Percentiles rank a stretch among this genome's conserved stretches.
Conservation (phyloP, 169 alveolate genomes). For the Cryptosporidium ryanae region DNA sequence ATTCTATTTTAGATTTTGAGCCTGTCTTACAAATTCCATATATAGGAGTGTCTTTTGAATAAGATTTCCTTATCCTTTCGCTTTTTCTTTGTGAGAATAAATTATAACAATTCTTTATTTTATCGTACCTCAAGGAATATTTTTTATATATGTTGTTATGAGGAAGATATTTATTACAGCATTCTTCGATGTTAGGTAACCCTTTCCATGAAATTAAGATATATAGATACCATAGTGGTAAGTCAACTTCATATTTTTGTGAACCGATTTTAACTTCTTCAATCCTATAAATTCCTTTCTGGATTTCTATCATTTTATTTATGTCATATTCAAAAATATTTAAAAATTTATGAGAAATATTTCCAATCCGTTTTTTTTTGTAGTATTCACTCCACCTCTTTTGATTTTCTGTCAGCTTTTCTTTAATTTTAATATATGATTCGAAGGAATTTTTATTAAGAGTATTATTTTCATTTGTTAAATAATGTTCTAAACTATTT, state of each 20-base stretch:
- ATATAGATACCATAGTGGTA: slow-evolving; percentile 51
- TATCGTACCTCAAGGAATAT: not conserved
- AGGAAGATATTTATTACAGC: slow-evolving; percentile 15
- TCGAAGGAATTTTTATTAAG: slow-evolving; percentile 34
- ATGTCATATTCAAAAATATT: slow-evolving; percentile 26
- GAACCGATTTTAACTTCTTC: not conserved
- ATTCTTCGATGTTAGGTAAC: slow-evolving; percentile 20
- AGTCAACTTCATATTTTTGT: not conserved
- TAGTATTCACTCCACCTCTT: slow-evolving; percentile 30
- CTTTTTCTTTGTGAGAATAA: not conserved
- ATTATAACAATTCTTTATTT: not conserved
- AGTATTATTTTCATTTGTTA: not conserved
- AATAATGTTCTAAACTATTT: not conserved
- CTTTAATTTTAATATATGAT: slow-evolving; percentile 22
- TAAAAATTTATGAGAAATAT: not conserved
- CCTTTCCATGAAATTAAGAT: slow-evolving; percentile 48
- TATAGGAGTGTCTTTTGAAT: not conserved
- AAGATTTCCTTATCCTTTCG: slow-evolving; percentile 23
- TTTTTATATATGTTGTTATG: slow-evolving; percentile 38
- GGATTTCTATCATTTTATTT: slow-evolving; percentile 1
- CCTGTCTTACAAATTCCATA: not conserved
- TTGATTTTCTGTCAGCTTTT: slow-evolving; percentile 41
- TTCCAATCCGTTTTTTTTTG: not conserved
- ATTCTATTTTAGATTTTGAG: too few relatives aligned
- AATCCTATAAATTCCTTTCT: not conserved